A percentile compares a stretch with the other conserved stretches of the same genome.
These are phyloP conservation scores for Metarhizium brunneum DNA, from an alignment of 2,329 filamentous ascomycete species.

Conservation along the genomic window DNA sequence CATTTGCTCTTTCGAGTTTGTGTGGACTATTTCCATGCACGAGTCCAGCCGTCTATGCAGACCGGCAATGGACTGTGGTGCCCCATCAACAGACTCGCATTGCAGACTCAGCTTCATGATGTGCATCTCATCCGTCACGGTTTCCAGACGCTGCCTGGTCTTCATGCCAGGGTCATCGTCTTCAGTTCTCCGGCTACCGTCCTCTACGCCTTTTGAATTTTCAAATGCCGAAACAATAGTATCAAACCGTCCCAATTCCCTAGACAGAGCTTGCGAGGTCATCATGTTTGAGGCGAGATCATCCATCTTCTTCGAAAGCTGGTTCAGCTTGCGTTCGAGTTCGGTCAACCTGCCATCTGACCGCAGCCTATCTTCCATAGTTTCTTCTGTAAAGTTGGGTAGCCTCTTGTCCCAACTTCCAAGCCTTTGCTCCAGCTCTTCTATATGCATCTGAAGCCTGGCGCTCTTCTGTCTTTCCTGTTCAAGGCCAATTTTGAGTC, in stretches of 20 bases:
- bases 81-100: not conserved
- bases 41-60: not conserved
- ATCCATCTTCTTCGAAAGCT: not conserved
- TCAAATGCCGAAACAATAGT: not conserved
- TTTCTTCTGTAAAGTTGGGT: not conserved
- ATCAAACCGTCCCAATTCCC: conserved; percentile 4
- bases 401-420: conserved; percentile 4
- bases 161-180: not conserved
- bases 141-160: not conserved
- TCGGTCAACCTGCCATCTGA: not conserved
- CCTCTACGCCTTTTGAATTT: not conserved
- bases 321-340: not conserved
- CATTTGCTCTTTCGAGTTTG: conserved; percentile 1
- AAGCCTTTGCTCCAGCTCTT: conserved; percentile 10
- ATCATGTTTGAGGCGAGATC: not conserved
- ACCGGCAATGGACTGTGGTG: not conserved
- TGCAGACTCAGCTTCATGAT: not conserved
- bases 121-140: not conserved
- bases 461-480: conserved; percentile 6
- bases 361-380: not conserved
- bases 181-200: not conserved
- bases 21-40: not conserved
- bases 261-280: conserved; percentile 1
- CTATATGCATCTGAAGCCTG: conserved; percentile 16
- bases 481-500: conserved; percentile 3